Base-by-base conservation (phyloP, 148 eudicot genomes). In the Drosera capensis region DNA sequence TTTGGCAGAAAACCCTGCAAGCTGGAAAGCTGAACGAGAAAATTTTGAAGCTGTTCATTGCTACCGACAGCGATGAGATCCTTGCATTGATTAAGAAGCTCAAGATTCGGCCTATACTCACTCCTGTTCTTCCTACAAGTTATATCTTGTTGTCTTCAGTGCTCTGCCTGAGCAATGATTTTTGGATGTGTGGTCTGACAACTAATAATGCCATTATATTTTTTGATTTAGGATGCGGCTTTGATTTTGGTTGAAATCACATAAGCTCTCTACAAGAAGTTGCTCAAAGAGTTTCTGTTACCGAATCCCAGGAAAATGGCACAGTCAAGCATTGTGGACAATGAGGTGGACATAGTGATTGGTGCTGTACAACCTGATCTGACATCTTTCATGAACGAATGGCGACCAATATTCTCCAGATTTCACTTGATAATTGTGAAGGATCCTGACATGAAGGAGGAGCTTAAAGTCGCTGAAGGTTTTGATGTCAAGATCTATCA, bases 1-100 rank as follows among this genome's bases (percentile, higher is more conserved):
- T 42, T 54, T 59, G 48, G 59, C 82, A 92, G 99, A 68, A 69
- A 72, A 85, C 88, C n/a, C 48, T 92, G 63, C 78, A 55, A 68
- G 94, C 99, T 76, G 94, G 96, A 60, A 92, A 85, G 66, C 58
- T 92, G 65, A 92, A 66, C 49, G 86, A 85, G 73, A 92, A 59
- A 79, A 74, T 73, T 52, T 55, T 92, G 69, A 78, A 74, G 64
- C 68, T 81, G 54, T 92, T 90, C 54, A 31, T 78, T 17, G 80
- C 94, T 37, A 79, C 77, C 31, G 94, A 80, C 16, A 74, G 76
- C 58, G 95, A 92, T 53, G 95, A 85, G 71, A 50, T 92, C 48
- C 61, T 73, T 53, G 58, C 85, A 20, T 56, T 76, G 50, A 78
- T 85, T 45, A 41, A 74, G 63, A 63, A 77, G 51, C 75, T 76